Evolutionary conservation across 192 early-diverging fungal species (phyloP).

Genomic region (Kickxella alabastrina): DNA sequence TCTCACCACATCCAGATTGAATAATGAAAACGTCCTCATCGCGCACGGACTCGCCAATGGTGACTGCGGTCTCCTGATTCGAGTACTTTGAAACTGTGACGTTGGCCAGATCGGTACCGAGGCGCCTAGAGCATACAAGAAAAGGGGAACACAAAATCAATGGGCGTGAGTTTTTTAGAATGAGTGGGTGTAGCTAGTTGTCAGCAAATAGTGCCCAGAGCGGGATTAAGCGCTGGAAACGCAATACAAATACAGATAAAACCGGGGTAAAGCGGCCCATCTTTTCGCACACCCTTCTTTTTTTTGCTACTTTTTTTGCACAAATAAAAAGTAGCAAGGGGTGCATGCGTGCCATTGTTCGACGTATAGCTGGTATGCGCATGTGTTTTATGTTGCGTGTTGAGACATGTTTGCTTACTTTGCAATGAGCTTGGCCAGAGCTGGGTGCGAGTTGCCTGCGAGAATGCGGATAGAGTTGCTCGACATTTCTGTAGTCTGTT

Average conservation of each 20-base stretch:
- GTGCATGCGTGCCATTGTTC: not conserved
- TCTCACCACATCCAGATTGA: constrained; percentile 92
- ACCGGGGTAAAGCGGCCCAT: no score
- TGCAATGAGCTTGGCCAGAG: constrained; percentile 86
- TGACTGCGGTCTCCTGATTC: constrained; percentile 95
- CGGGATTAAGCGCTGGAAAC: no score
- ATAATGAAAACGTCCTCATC: constrained; percentile 98
- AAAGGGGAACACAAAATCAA: not conserved
- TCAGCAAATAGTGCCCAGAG: no score
- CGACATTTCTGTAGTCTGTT: constrained; percentile 48
- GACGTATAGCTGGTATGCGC: not conserved
- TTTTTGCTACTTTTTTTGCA: no score
- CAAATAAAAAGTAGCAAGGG: no score
- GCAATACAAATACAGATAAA: no score
- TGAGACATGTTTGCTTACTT: constrained; percentile 58
- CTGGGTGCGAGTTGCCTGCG: constrained; percentile 92
- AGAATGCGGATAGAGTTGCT: constrained; percentile 96
- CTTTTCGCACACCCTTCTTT: no score
- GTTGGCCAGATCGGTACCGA: constrained; percentile 89
- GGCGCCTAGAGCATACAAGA: constrained; percentile 57
- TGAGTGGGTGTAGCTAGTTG: no score
- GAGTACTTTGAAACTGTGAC: constrained; percentile 95
- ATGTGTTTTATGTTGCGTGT: no score
- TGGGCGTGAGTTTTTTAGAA: no score
- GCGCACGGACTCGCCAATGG: constrained; percentile 91